A percentile compares a stretch with the other conserved stretches of the same genome.
These are phyloP conservation scores for Lactarius hatsudake DNA, from an alignment of 768 basidiomycete genomes.

Conservation along the genomic window DNA sequence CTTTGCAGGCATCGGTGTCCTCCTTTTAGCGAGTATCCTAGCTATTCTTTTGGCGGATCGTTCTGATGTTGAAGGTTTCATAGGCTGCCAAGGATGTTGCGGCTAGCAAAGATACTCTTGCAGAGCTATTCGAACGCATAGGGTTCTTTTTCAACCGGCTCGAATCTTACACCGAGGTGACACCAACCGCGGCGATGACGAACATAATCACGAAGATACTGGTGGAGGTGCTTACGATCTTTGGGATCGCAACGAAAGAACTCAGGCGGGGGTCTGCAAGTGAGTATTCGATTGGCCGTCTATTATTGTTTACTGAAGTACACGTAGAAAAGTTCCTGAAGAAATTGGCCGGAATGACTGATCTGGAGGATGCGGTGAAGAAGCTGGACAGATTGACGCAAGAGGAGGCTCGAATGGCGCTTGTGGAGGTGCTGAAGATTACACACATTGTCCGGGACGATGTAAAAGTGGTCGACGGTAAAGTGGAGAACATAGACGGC, in stretches of 20 bases:
- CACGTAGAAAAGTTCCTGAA: neutral
- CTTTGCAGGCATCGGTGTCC: neutral
- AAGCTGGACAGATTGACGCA: neutral
- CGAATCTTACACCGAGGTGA: neutral
- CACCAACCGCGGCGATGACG: neutral
- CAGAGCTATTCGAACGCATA: neutral
- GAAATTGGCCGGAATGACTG: neutral
- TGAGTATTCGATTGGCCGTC: neutral
- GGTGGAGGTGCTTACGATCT: neutral
- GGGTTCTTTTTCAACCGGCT: neutral
- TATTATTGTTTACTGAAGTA: neutral
- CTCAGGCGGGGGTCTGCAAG: neutral
- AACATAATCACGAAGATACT: neutral
- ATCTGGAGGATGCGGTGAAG: neutral
- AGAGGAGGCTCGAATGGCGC: neutral
- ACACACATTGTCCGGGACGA: neutral
- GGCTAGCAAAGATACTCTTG: neutral
- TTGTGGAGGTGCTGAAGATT: neutral
- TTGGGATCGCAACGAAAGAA: neutral
- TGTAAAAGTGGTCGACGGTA: neutral
- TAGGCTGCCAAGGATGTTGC: neutral
- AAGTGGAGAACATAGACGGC: neutral
- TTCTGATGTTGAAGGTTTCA: neutral
- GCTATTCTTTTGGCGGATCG: neutral
- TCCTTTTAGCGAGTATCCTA: neutral